A percentile compares a stretch with the other conserved stretches of the same genome.
Evolutionary conservation across 2,329 filamentous ascomycete species (phyloP).

Genomic region (Ophiocordyceps robertsii): DNA sequence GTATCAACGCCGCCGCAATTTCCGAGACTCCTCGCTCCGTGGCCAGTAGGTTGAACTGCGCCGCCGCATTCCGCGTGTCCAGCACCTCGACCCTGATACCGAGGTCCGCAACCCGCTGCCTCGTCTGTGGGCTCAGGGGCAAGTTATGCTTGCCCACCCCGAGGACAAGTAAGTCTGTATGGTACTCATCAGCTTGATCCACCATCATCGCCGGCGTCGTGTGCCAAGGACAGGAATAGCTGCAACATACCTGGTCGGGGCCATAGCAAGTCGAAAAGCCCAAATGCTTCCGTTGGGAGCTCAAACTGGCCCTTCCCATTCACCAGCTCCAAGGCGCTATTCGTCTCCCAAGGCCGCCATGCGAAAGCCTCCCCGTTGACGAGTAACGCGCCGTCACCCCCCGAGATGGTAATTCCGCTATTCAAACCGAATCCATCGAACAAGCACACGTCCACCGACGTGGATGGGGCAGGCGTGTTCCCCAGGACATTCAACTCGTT

Average conservation of each 20-base stretch:
- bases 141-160: constrained; percentile 66
- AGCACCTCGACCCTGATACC: constrained; percentile 80
- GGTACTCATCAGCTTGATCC: no score
- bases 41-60: constrained; percentile 90
- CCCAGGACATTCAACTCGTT: constrained; percentile 64
- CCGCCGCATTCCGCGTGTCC: constrained; percentile 86
- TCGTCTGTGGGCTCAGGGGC: constrained; percentile 64
- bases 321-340: constrained; percentile 35
- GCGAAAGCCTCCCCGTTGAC: constrained; percentile 77
- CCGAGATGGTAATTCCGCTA: constrained; percentile 58
- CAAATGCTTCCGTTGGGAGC: constrained; percentile 56
- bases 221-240: neutral
- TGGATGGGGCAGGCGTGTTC: constrained; percentile 62
- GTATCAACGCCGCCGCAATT: constrained; percentile 78
- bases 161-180: constrained; percentile 71
- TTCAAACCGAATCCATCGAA: constrained; percentile 77
- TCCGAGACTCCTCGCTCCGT: constrained; percentile 79
- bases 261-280: constrained; percentile 65
- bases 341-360: constrained; percentile 69
- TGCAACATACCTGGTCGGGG: constrained; percentile 65
- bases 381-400: constrained; percentile 61
- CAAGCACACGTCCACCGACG: constrained; percentile 70
- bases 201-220: neutral
- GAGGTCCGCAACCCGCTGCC: constrained; percentile 56
- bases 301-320: constrained; percentile 78